Conservation (phyloP, 176 grass and related monocot species). For the Aechmea fasciata region DNA sequence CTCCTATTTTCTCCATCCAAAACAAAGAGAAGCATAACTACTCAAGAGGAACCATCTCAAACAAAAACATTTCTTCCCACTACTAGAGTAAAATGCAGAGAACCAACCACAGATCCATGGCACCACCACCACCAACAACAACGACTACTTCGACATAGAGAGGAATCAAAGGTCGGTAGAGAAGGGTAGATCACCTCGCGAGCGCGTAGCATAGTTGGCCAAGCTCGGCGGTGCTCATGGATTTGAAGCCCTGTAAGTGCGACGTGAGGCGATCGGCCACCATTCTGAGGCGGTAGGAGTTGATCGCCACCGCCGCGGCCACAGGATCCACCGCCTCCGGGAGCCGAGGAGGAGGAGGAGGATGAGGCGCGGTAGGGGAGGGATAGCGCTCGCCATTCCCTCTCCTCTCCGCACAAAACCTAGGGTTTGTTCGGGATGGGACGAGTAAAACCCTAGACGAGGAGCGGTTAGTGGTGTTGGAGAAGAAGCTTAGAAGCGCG, state of each 20-base stretch:
- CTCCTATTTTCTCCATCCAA: neutral
- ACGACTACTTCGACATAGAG: neutral
- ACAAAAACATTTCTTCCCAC: neutral
- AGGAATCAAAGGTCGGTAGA: neutral
- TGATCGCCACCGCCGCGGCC: conserved; percentile 10
- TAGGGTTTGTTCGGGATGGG: neutral
- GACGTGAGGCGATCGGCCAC: conserved; percentile 25
- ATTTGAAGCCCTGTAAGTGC: conserved; percentile 20
- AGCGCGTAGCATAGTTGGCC: conserved; percentile 35
- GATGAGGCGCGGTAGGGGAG: neutral
- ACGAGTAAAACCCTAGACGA: neutral
- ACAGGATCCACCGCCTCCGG: neutral
- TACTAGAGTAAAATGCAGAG: neutral
- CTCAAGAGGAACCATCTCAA: neutral
- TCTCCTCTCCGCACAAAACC: neutral
- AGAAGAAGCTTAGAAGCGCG: neutral
- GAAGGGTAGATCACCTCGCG: conserved; percentile 17
- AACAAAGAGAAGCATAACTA: neutral
- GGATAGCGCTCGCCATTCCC: neutral
- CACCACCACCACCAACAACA: too few species aligned
- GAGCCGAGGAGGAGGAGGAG: neutral
- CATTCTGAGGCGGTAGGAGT: conserved; percentile 24
- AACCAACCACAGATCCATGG: too few species aligned
- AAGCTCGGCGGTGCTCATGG: conserved; percentile 13
- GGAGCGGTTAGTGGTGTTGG: neutral